Evolutionary conservation across 2,329 filamentous ascomycete genomes (phyloP).

Genomic region (Apiospora sp.): DNA sequence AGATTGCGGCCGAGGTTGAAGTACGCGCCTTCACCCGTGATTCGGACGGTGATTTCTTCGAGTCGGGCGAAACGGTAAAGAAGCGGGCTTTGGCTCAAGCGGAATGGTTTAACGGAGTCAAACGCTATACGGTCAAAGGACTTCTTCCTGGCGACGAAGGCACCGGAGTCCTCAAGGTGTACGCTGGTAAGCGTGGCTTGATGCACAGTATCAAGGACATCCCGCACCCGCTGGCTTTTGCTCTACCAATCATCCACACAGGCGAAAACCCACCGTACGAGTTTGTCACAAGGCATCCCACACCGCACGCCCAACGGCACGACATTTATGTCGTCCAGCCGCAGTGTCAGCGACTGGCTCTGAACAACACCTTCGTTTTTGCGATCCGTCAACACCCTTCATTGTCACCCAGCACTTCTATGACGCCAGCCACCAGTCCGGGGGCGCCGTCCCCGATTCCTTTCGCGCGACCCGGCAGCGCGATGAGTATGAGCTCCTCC

Average conservation of each 20-base stretch:
- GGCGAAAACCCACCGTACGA: constrained; percentile 95
- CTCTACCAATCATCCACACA: constrained; percentile 87
- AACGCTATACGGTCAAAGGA: constrained; percentile 93
- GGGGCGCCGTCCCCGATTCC: constrained; percentile 65
- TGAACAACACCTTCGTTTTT: constrained; percentile 99
- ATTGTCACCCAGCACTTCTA: constrained; percentile 40
- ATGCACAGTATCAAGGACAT: constrained; percentile 99
- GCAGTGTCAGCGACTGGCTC: constrained; percentile 84
- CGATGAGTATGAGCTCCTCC: constrained; percentile 70
- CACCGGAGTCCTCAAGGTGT: constrained; percentile 85
- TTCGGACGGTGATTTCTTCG: constrained; percentile 89
- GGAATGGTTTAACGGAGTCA: constrained; percentile 87
- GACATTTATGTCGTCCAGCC: constrained; percentile 97
- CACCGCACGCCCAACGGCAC: constrained; percentile 95
- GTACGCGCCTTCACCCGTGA: constrained; percentile 82
- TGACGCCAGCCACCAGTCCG: constrained; percentile 57
- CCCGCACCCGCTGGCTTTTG: constrained; percentile 87
- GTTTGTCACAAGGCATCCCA: constrained; percentile 91
- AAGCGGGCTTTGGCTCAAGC: constrained; percentile 91
- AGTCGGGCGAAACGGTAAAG: constrained; percentile 84
- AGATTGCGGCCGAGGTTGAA: constrained; percentile 92
- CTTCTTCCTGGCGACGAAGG: constrained; percentile 92
- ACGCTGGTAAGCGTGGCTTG: constrained; percentile 90
- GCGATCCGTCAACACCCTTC: constrained; percentile 92
- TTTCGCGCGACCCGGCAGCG: constrained; percentile 66